phyloP scores from a whole-genome alignment of 306 rosid species.

The Vigna hirtella region DNA sequence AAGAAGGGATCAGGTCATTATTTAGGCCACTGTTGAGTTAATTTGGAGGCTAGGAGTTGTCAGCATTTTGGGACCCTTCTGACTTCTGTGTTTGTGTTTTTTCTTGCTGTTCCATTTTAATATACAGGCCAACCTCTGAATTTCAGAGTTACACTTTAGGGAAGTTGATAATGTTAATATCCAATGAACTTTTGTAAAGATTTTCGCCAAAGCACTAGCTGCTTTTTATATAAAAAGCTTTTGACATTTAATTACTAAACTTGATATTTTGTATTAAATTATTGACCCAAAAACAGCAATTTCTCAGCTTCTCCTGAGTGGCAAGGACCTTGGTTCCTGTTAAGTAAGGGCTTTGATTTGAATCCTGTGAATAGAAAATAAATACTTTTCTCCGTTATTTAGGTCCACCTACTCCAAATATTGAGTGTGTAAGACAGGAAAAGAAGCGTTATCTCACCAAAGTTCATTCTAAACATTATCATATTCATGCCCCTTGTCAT shows the following conservation, averaged over 20 bases:
- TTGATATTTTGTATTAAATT: background rate
- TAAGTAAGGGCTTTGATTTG: background rate
- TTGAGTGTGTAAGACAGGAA: background rate
- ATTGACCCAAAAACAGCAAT: background rate
- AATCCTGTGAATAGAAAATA: slow-evolving; percentile 7
- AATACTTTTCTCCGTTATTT: background rate
- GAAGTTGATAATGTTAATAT: slow-evolving; percentile 24
- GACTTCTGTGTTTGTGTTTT: background rate
- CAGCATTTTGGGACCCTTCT: background rate
- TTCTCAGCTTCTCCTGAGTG: background rate
- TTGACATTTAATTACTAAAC: slow-evolving; percentile 5
- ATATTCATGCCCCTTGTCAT: background rate
- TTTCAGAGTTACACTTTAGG: background rate
- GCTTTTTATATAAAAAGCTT: background rate
- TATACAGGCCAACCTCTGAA: background rate
- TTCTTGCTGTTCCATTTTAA: background rate
- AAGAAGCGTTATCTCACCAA: background rate
- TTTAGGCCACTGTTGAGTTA: background rate
- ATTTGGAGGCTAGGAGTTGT: background rate
- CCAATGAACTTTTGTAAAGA: background rate
- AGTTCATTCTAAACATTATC: slow-evolving; percentile 4
- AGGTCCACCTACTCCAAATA: background rate
- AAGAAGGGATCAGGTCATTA: slow-evolving; percentile 1
- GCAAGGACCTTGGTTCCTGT: slow-evolving; percentile 14
- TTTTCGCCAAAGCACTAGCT: slow-evolving; percentile 5